Conservation (phyloP, 2,329 filamentous ascomycete species). For the Microdochium paspali region DNA sequence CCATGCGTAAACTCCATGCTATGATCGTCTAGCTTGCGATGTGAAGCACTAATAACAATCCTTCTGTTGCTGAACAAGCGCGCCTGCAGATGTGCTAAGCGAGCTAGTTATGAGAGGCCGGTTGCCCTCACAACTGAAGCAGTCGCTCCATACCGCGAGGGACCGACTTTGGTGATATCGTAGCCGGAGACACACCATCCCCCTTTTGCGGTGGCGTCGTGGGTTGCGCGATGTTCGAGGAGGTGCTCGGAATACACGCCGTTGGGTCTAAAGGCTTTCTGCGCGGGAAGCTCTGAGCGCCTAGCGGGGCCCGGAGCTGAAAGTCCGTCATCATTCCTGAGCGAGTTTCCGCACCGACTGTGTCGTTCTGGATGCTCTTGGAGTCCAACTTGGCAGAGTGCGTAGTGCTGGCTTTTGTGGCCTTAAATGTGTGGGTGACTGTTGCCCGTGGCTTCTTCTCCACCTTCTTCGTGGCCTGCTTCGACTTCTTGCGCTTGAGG, state of each 20-base stretch:
- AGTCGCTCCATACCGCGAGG: constrained; percentile 30
- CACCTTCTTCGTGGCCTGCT: constrained; percentile 29
- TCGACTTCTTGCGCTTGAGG: constrained; percentile 27
- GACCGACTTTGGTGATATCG: constrained; percentile 32
- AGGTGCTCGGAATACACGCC: constrained; percentile 1
- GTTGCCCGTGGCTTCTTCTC: constrained; percentile 26
- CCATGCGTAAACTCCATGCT: too few relatives aligned
- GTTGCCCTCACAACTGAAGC: constrained; percentile 15
- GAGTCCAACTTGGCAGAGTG: constrained; percentile 12
- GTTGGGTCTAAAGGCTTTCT: background rate
- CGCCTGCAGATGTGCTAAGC: too few relatives aligned
- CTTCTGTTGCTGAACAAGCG: too few relatives aligned
- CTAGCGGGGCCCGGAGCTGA: background rate
- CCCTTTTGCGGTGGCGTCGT: constrained; percentile 5
- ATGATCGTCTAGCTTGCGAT: too few relatives aligned
- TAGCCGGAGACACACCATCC: constrained; percentile 12
- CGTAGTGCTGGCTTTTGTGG: constrained; percentile 11
- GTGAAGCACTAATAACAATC: too few relatives aligned
- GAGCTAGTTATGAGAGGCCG: too few relatives aligned
- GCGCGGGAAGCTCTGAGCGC: background rate
- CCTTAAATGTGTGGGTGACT: constrained; percentile 18
- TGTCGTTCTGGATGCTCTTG: constrained; percentile 13
- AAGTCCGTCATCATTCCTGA: background rate
- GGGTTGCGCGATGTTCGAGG: constrained; percentile 3
- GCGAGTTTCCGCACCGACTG: background rate